These are phyloP conservation scores for Wallacemonas sp. DNA, from an alignment of 208 protist genomes.

Conservation along the genomic window DNA sequence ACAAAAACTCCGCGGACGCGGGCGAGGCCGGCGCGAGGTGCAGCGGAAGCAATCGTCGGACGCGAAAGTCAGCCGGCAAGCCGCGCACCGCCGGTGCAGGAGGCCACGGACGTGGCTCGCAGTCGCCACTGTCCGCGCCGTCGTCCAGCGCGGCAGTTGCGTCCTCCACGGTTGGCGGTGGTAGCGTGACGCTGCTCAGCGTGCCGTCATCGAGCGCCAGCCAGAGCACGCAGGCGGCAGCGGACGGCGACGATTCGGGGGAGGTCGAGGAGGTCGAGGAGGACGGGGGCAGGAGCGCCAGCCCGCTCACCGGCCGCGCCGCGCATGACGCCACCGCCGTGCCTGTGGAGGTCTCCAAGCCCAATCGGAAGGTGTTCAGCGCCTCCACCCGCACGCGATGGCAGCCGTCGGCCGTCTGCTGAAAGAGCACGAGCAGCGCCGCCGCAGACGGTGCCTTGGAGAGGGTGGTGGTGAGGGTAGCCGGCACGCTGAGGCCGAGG, in stretches of 20 bases:
- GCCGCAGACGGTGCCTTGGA: neutral
- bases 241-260: too few species aligned
- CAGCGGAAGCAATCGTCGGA: constrained; percentile 14
- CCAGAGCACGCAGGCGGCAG: constrained; percentile 1
- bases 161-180: neutral
- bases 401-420: neutral
- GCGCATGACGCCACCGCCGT: neutral
- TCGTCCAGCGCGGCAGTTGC: neutral
- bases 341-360: neutral
- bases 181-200: constrained; percentile 8
- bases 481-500: constrained; percentile 1
- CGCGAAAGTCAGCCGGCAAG: constrained; percentile 24
- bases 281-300: neutral
- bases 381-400: constrained; percentile 1
- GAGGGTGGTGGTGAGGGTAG: too few species aligned
- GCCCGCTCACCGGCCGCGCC: neutral
- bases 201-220: neutral
- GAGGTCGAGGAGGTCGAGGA: too few species aligned
- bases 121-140: constrained; percentile 18
- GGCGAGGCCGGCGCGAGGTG: neutral
- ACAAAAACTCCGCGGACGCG: constrained; percentile 14
- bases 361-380: neutral
- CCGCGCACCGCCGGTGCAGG: constrained; percentile 17
- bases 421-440: constrained; percentile 3
- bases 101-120: constrained; percentile 30